A percentile compares a stretch with the other conserved stretches of the same genome.
phyloP scores from a whole-genome alignment of 140 eudicot genomes.

The Ambrosia hybrid region DNA sequence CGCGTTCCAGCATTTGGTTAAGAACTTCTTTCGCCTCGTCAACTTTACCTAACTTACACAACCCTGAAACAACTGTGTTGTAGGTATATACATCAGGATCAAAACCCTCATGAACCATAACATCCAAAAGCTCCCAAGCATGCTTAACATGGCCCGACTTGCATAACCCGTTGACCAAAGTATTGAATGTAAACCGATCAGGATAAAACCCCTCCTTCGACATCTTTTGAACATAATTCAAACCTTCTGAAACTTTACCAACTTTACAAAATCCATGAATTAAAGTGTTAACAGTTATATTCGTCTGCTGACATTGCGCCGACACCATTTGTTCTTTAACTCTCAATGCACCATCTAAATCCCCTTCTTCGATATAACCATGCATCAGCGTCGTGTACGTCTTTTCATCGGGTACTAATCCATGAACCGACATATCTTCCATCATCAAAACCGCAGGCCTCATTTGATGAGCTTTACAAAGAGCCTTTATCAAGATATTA shows the following conservation, averaged over 20 bases:
- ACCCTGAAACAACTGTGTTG: slow-evolving; percentile 78
- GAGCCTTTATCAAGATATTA: slow-evolving; percentile 81
- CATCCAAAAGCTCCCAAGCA: slow-evolving; percentile 69
- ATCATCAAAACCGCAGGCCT: slow-evolving; percentile 85
- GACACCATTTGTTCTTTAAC: slow-evolving; percentile 67
- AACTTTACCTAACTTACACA: slow-evolving; percentile 68
- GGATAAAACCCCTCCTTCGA: slow-evolving; percentile 68
- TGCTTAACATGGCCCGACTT: slow-evolving; percentile 75
- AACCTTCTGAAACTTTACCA: slow-evolving; percentile 72
- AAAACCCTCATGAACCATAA: slow-evolving; percentile 81
- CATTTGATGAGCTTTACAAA: slow-evolving; percentile 88
- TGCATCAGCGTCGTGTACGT: slow-evolving; percentile 90
- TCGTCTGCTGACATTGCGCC: slow-evolving; percentile 57
- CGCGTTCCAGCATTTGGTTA: slow-evolving; percentile 64
- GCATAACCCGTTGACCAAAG: slow-evolving; percentile 77
- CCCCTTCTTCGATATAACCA: slow-evolving; percentile 83
- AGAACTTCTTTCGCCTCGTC: slow-evolving; percentile 71
- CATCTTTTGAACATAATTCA: slow-evolving; percentile 70
- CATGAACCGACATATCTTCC: slow-evolving; percentile 79
- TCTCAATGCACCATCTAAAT: slow-evolving; percentile 71
- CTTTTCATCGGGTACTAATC: slow-evolving; percentile 80
- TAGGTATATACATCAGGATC: slow-evolving; percentile 81
- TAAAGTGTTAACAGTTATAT: slow-evolving; percentile 66
- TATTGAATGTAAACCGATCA: slow-evolving; percentile 70
- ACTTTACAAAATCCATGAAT: slow-evolving; percentile 78